Conservation (phyloP, 768 basidiomycete species). For the Lyophyllum semitale region DNA sequence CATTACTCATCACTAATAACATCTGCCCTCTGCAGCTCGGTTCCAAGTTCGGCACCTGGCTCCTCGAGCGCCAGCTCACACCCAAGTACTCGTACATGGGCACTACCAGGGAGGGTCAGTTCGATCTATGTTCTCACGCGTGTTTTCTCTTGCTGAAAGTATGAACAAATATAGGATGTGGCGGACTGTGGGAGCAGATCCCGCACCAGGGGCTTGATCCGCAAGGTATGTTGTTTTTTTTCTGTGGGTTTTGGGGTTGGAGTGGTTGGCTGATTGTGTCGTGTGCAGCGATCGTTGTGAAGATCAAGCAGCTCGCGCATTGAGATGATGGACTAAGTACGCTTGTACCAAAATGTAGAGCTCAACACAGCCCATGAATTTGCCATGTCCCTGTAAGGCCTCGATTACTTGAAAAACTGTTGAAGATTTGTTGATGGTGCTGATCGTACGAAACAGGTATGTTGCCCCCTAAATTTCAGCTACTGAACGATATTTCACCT, state of each 20-base stretch:
- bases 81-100: constrained; percentile 85
- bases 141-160: background rate
- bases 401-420: too few relatives aligned
- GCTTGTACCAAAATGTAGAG: too few relatives aligned
- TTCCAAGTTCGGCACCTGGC: constrained; percentile 84
- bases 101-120: constrained; percentile 66
- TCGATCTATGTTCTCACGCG: constrained; percentile 7
- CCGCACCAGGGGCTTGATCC: constrained; percentile 81
- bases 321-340: constrained; percentile 21
- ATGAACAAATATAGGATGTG: constrained; percentile 37
- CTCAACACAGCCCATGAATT: too few relatives aligned
- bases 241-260: constrained; percentile 4
- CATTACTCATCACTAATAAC: background rate
- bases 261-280: background rate
- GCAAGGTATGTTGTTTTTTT: constrained; percentile 51
- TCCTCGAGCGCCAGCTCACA: constrained; percentile 78
- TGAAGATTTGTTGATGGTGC: too few relatives aligned
- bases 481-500: too few relatives aligned
- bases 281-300: constrained; percentile 46
- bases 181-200: constrained; percentile 84
- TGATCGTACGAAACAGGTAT: too few relatives aligned
- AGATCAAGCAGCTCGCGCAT: constrained; percentile 49
- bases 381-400: too few relatives aligned
- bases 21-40: constrained; percentile 52
- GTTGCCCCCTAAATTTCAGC: too few relatives aligned